A percentile compares a stretch with the other conserved stretches of the same genome.
These are phyloP conservation scores for Lactuca sativa DNA, from an alignment of 129 eudicot species.

Conservation along the genomic window DNA sequence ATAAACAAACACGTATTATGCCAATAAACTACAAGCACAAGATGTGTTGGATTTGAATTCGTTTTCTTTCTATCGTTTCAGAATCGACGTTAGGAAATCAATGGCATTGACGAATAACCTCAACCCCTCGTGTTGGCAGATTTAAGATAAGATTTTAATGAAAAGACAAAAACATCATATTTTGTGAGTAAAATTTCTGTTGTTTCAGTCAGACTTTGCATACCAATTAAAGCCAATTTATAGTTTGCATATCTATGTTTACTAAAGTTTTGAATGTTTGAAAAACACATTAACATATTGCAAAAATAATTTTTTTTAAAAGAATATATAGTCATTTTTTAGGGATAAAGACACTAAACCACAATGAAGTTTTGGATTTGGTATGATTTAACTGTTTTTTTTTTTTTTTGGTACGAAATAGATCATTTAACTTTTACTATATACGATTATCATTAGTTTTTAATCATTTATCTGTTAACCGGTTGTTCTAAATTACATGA, in stretches of 20 bases:
- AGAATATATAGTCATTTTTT: no score
- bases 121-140: constrained; percentile 15
- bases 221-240: background rate
- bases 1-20: constrained; percentile 23
- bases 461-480: no score
- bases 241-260: background rate
- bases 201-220: background rate
- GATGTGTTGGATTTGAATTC: constrained; percentile 30
- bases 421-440: no score
- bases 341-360: no score
- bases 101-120: background rate
- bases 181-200: background rate
- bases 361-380: no score
- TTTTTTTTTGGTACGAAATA: no score
- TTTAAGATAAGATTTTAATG: constrained; percentile 16
- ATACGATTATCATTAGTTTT: no score
- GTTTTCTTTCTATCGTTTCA: constrained; percentile 16
- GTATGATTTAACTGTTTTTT: no score
- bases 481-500: no score
- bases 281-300: background rate
- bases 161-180: background rate
- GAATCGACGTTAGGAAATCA: constrained; percentile 11
- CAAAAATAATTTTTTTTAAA: no score
- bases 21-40: background rate
- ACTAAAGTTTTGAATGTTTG: background rate